These are phyloP conservation scores for Petrea volubilis DNA, from an alignment of 257 asterid species.

Conservation along the genomic window DNA sequence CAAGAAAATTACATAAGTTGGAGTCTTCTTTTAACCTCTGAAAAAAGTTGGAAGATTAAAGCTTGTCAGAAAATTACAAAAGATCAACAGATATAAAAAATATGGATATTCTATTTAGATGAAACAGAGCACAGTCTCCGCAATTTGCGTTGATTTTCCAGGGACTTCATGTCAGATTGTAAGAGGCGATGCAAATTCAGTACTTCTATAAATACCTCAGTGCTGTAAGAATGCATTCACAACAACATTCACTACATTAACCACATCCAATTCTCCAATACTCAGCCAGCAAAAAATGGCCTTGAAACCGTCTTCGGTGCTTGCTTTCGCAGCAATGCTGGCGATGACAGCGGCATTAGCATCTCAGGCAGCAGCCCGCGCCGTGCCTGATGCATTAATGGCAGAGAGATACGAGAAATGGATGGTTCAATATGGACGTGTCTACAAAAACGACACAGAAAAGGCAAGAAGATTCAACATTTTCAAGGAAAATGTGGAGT, in stretches of 20 bases:
- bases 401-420: not conserved
- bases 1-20: too few relatives aligned
- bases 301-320: not conserved
- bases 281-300: not conserved
- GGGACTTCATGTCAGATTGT: not conserved
- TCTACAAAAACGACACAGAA: not conserved
- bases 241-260: not conserved
- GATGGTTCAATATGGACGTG: not conserved
- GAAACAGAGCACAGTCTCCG: not conserved
- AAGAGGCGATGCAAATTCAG: not conserved
- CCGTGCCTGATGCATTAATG: not conserved
- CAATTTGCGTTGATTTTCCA: too few relatives aligned
- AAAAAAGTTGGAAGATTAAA: too few relatives aligned
- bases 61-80: not conserved
- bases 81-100: not conserved
- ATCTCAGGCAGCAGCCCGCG: not conserved
- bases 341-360: not conserved
- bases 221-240: not conserved
- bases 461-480: not conserved
- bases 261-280: not conserved
- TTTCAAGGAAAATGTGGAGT: slow-evolving; percentile 24
- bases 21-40: too few relatives aligned
- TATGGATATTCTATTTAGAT: not conserved
- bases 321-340: not conserved
- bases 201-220: not conserved